Evolutionary conservation across 805 yeast species (phyloP).

Genomic region (Nakazawaea wickerhamii): DNA sequence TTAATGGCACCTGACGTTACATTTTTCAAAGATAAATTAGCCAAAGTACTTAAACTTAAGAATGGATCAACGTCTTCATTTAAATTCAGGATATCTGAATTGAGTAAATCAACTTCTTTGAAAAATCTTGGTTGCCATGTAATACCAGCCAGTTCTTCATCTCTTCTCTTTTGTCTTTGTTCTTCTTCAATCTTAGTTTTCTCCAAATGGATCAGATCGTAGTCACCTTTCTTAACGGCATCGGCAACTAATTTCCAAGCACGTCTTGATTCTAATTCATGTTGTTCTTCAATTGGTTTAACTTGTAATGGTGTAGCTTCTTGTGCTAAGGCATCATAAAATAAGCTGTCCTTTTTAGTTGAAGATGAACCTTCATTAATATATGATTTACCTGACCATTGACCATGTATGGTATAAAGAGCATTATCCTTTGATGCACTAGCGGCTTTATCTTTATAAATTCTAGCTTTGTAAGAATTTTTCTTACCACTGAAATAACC

Average conservation of each 20-base stretch:
- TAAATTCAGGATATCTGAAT: constrained; percentile 19
- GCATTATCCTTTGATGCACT: constrained; percentile 52
- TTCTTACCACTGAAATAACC: constrained; percentile 96
- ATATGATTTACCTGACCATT: constrained; percentile 80
- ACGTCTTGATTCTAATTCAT: constrained; percentile 73
- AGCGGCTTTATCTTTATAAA: constrained; percentile 52
- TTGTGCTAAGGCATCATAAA: constrained; percentile 55
- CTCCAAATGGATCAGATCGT: constrained; percentile 65
- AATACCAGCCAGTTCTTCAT: constrained; percentile 58
- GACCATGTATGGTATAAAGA: constrained; percentile 77
- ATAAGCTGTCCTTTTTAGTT: constrained; percentile 42
- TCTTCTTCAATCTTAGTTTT: constrained; percentile 76
- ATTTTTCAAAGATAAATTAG: constrained; percentile 55
- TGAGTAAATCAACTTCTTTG: constrained; percentile 37
- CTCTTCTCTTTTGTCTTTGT: constrained; percentile 77
- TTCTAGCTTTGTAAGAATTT: constrained; percentile 83
- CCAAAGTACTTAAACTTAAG: constrained; percentile 36
- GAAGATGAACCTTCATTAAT: constrained; percentile 51
- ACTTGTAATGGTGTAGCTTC: constrained; percentile 57
- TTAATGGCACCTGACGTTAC: constrained; percentile 61
- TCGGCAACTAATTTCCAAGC: constrained; percentile 91
- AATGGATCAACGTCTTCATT: constrained; percentile 33
- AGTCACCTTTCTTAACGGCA: constrained; percentile 74
- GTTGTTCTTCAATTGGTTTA: constrained; percentile 78
- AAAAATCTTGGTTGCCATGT: constrained; percentile 86